Evolutionary conservation across 2,329 filamentous ascomycete species (phyloP).

Genomic region (Colletotrichum lindemuthianum): DNA sequence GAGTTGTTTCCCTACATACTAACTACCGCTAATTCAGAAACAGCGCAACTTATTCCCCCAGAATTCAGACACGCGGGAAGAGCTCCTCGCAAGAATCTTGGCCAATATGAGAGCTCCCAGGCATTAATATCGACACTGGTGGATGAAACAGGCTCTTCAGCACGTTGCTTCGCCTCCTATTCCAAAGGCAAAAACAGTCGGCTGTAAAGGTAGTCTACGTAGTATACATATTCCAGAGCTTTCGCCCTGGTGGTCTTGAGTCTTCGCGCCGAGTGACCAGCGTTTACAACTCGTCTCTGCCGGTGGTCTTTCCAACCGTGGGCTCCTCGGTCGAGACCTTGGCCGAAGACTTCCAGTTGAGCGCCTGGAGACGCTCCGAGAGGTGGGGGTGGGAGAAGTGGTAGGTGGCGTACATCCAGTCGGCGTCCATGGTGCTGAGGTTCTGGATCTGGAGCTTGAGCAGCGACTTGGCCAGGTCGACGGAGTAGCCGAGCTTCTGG

Average conservation of each 20-base stretch:
- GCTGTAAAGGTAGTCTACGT: no score
- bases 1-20: conserved; percentile 41
- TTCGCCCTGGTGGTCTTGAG: no score
- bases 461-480: conserved; percentile 84
- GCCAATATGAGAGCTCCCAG: conserved; percentile 58
- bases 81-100: conserved; percentile 57
- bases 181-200: no score
- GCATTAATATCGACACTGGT: conserved; percentile 3
- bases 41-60: conserved; percentile 60
- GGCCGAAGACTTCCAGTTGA: conserved; percentile 80
- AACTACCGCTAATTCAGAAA: conserved; percentile 25
- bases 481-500: conserved; percentile 81
- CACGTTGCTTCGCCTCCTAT: neutral
- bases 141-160: neutral
- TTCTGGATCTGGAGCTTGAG: conserved; percentile 99
- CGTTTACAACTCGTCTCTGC: conserved; percentile 77
- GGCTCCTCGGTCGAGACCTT: conserved; percentile 54
- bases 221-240: no score
- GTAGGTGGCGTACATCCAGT: conserved; percentile 98
- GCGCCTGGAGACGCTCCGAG: conserved; percentile 88
- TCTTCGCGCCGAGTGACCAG: neutral
- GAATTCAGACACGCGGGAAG: conserved; percentile 53
- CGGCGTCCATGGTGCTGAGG: conserved; percentile 97
- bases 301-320: conserved; percentile 74
- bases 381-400: conserved; percentile 98